phyloP scores from a whole-genome alignment of 1,284 basidiomycete genomes.

The Wolfiporia cocos region DNA sequence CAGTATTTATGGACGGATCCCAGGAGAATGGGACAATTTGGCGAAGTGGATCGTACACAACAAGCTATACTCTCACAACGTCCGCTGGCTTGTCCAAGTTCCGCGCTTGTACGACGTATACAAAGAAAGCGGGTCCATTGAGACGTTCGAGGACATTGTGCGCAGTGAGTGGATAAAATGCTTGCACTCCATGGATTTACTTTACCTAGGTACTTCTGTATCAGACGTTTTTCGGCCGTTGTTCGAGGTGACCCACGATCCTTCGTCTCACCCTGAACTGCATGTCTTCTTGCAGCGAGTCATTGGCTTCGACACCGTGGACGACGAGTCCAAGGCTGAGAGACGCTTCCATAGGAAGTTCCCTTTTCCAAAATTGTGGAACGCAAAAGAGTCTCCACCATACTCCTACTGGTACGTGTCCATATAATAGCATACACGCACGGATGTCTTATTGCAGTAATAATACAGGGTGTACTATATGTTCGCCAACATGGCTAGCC shows the following conservation, averaged over 20 bases:
- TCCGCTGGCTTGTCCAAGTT: slow-evolving; percentile 96
- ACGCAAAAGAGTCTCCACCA: slow-evolving; percentile 85
- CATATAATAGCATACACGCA: background rate
- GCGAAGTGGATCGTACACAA: slow-evolving; percentile 96
- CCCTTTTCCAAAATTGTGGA: slow-evolving; percentile 91
- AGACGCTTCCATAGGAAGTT: slow-evolving; percentile 92
- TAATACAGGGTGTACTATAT: slow-evolving; percentile 98
- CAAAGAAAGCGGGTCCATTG: slow-evolving; percentile 82
- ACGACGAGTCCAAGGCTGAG: slow-evolving; percentile 96
- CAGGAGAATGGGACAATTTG: slow-evolving; percentile 95
- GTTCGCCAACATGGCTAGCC: slow-evolving; percentile 92
- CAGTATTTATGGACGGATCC: slow-evolving; percentile 85
- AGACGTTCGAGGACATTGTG: slow-evolving; percentile 91
- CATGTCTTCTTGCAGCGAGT: slow-evolving; percentile 96
- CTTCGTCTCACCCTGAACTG: slow-evolving; percentile 85
- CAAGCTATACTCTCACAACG: slow-evolving; percentile 94
- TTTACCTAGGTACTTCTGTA: background rate
- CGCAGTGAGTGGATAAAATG: slow-evolving; percentile 69
- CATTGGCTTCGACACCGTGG: slow-evolving; percentile 94
- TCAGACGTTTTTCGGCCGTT: slow-evolving; percentile 90
- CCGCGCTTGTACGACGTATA: slow-evolving; percentile 96
- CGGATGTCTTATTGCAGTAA: background rate
- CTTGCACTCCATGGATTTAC: background rate
- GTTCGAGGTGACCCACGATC: slow-evolving; percentile 96
- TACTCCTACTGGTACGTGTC: slow-evolving; percentile 82